A percentile compares a stretch with the other conserved stretches of the same genome.
phyloP scores from a whole-genome alignment of 164 flowering plant species.

The Saururus chinensis region DNA sequence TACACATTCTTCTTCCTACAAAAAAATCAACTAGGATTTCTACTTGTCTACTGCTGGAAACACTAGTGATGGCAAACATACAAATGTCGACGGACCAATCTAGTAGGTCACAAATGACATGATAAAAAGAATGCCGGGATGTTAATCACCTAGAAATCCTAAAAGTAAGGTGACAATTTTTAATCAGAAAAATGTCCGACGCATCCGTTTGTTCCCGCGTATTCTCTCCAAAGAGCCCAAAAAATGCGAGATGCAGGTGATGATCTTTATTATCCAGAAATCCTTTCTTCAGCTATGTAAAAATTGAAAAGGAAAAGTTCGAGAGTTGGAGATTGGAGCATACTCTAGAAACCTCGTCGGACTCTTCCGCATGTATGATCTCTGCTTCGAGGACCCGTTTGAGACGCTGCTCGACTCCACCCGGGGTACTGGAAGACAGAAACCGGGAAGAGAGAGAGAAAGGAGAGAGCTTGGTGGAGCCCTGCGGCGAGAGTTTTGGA shows the following conservation, averaged over 20 bases:
- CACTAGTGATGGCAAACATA: too few relatives aligned
- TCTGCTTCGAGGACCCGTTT: conserved; percentile 14
- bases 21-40: too few relatives aligned
- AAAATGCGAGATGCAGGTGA: not conserved
- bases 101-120: too few relatives aligned
- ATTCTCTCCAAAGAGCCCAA: not conserved
- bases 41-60: too few relatives aligned
- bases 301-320: not conserved
- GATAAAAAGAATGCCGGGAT: too few relatives aligned
- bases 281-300: not conserved
- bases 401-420: conserved; percentile 9
- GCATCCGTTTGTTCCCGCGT: too few relatives aligned
- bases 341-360: conserved; percentile 10
- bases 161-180: too few relatives aligned
- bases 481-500: not conserved
- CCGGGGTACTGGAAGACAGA: conserved; percentile 5
- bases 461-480: not conserved
- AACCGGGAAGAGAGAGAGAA: conserved; percentile 5
- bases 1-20: too few relatives aligned
- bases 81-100: too few relatives aligned
- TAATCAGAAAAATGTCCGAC: too few relatives aligned
- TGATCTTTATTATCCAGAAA: not conserved
- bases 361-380: conserved; percentile 9
- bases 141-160: too few relatives aligned
- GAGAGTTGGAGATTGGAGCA: not conserved